Percentiles rank a stretch among this genome's conserved stretches.
These are phyloP conservation scores for Helichrysum umbraculigerum DNA, from an alignment of 129 eudicot species.

Conservation along the genomic window DNA sequence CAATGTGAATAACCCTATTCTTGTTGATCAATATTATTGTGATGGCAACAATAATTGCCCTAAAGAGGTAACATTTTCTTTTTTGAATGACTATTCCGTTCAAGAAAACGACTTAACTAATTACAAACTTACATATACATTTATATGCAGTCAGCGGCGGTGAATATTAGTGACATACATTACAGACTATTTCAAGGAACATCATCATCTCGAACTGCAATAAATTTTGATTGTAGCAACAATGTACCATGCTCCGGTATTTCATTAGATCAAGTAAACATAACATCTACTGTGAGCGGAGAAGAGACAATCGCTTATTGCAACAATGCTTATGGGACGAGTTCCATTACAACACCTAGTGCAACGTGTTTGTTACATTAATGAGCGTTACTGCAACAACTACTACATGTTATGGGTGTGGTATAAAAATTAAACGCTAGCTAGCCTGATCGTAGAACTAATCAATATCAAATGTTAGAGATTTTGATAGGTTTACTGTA, in stretches of 20 bases:
- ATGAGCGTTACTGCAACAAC: neutral
- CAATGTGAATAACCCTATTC: slow-evolving; percentile 47
- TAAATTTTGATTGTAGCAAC: slow-evolving; percentile 48
- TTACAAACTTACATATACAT: neutral
- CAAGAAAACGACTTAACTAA: neutral
- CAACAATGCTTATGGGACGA: slow-evolving; percentile 36
- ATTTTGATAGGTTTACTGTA: slow-evolving; percentile 19
- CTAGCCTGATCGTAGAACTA: neutral
- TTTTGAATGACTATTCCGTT: neutral
- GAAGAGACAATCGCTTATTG: slow-evolving; percentile 28
- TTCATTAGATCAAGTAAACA: slow-evolving; percentile 37
- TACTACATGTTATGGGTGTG: neutral
- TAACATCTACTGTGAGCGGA: slow-evolving; percentile 18
- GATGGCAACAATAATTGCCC: slow-evolving; percentile 7
- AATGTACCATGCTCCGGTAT: slow-evolving; percentile 42
- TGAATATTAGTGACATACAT: slow-evolving; percentile 42
- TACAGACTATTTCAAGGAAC: slow-evolving; percentile 43
- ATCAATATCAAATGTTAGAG: neutral
- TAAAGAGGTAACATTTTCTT: neutral
- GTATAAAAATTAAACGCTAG: neutral
- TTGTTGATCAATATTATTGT: slow-evolving; percentile 56
- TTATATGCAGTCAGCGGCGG: slow-evolving; percentile 42
- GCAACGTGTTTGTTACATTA: slow-evolving; percentile 30
- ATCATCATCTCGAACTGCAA: slow-evolving; percentile 34
- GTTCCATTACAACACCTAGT: slow-evolving; percentile 29